Base-by-base conservation (phyloP, 495 filamentous ascomycete species). In the Lasiosphaeriaceae sp. region DNA sequence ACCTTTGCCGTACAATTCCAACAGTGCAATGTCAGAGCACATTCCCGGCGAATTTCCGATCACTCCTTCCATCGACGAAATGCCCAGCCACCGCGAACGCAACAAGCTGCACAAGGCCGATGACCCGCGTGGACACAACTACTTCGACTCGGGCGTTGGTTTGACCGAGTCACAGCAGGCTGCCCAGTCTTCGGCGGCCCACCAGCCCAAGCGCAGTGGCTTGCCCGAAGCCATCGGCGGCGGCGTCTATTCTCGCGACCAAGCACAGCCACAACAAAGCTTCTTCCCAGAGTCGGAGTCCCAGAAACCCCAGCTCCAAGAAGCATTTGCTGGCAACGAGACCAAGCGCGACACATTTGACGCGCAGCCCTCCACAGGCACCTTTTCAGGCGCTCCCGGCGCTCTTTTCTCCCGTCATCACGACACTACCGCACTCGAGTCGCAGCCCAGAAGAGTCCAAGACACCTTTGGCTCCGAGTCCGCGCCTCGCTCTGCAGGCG, bases 71-170 rank as follows among this genome's bases (percentile, higher is more conserved):
- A 7, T 23, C 21, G 21, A 53, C 35, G 22, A 53, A 11, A 24
- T 41, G 31, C 21, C 29, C 50, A 53, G 19, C 31, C 50, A 35
- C 50, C 20, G 37, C 19, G 58, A 71, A 2, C 66, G 52, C 35
- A 68, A 67, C 43, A 72, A 67, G 52, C 57, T 72, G 43, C 71
- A 69, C 55, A 73, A 70, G 47, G 47, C 63, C 22, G 52, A 51
- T 20, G 65, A 73, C 19, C 64, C 65, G 7, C 61, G 69, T 9
- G 12, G 12, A 3, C 71, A 75, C 47, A 48, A 62, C 16, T 45
- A 66, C 17, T 58, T 58, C 16, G 72, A 75, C 23, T 72, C 72
- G 0, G 71, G 69, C 5, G 59, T 72, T 24, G 69, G 62, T 23
- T 21, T 67, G 7, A 50, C 46, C 41, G 64, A 68, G 1, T 21